Percentiles rank a stretch among this genome's conserved stretches.
phyloP scores from a whole-genome alignment of 768 basidiomycete species.

The Solioccasus polychromus region DNA sequence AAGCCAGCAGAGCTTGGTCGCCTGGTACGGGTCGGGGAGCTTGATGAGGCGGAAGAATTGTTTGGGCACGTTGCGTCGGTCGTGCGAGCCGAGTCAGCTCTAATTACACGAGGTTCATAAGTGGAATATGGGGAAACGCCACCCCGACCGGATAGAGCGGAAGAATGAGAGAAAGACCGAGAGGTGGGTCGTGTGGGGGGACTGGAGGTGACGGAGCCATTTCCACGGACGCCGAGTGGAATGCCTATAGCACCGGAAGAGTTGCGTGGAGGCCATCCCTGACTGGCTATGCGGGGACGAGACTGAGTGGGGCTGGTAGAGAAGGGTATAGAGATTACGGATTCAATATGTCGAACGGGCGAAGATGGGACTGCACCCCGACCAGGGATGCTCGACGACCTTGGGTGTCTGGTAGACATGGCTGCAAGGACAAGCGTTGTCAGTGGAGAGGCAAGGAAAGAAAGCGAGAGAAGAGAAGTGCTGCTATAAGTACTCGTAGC shows the following conservation, averaged over 20 bases:
- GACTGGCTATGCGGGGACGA: conserved; percentile 39
- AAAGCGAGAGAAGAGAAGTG: not conserved
- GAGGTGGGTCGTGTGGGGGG: conserved; percentile 41
- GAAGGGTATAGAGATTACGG: conserved; percentile 62
- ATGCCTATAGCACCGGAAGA: conserved; percentile 34
- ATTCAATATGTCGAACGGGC: conserved; percentile 60
- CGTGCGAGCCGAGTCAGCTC: conserved; percentile 45
- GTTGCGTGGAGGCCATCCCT: conserved; percentile 28
- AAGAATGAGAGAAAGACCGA: conserved; percentile 43
- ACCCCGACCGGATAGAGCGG: conserved; percentile 30
- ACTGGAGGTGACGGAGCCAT: conserved; percentile 30
- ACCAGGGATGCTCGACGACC: conserved; percentile 68
- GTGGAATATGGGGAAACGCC: conserved; percentile 30
- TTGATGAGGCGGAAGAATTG: conserved; percentile 35
- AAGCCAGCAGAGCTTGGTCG: conserved; percentile 40
- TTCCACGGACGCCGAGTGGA: conserved; percentile 39
- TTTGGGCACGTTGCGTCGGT: conserved; percentile 43
- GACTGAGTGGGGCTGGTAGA: conserved; percentile 34
- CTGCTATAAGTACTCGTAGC: conserved; percentile 7
- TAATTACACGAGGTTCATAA: conserved; percentile 70
- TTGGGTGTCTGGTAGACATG: conserved; percentile 52
- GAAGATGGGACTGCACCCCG: conserved; percentile 43
- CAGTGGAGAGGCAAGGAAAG: no score
- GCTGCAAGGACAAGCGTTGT: no score
- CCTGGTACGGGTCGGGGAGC: conserved; percentile 47